Conservation (phyloP, 495 filamentous ascomycete genomes). For the Chlorociboria aeruginascens region DNA sequence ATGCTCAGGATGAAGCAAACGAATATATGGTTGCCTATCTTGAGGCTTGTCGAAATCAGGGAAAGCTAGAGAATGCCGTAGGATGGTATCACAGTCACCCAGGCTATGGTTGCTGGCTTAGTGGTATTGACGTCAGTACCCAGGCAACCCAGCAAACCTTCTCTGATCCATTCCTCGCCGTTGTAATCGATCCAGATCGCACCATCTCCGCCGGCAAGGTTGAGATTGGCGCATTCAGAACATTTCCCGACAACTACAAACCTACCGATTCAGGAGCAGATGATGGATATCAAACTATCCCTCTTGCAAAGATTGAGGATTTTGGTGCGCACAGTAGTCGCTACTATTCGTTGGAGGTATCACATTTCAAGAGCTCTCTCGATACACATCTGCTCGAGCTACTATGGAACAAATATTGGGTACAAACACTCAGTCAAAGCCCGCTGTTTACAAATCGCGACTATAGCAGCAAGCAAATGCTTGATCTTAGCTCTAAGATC, state of each 20-base stretch:
- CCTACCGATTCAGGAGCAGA: constrained; percentile 31
- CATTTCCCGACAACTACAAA: constrained; percentile 70
- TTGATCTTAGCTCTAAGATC: constrained; percentile 74
- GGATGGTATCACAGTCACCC: constrained; percentile 99
- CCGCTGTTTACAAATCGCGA: constrained; percentile 89
- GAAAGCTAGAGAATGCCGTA: constrained; percentile 78
- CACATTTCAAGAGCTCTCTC: constrained; percentile 85
- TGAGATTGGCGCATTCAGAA: constrained; percentile 94
- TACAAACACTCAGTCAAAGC: constrained; percentile 90
- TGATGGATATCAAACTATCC: constrained; percentile 63
- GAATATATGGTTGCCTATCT: constrained; percentile 92
- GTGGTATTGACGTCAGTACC: constrained; percentile 87
- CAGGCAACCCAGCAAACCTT: constrained; percentile 72
- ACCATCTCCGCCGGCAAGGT: constrained; percentile 93
- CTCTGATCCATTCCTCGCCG: constrained; percentile 83
- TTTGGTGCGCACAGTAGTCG: constrained; percentile 84
- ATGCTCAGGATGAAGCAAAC: constrained; percentile 87
- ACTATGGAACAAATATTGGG: constrained; percentile 99
- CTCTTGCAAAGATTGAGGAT: constrained; percentile 83
- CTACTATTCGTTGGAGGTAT: constrained; percentile 86
- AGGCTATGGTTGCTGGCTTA: constrained; percentile 97
- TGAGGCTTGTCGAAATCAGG: constrained; percentile 58
- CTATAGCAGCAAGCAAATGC: constrained; percentile 84
- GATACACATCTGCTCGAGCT: constrained; percentile 75
- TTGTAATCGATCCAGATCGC: constrained; percentile 94